Conservation (phyloP, 805 yeast genomes). For the Kockiozyma suomiensis region DNA sequence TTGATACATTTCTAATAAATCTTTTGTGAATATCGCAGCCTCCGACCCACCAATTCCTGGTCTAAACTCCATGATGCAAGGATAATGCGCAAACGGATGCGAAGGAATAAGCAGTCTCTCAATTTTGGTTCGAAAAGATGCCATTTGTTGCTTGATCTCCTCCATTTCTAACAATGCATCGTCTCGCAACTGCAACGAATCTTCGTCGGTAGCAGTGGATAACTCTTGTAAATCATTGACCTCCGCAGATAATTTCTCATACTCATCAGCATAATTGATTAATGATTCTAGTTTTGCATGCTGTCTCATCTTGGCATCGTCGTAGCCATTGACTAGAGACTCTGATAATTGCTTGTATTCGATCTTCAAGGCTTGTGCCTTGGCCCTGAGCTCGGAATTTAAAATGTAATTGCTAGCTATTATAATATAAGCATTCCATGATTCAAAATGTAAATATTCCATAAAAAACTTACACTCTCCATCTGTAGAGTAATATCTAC, state of each 20-base stretch:
- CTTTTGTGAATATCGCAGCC: slow-evolving; percentile 83
- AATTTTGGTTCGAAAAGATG: slow-evolving; percentile 37
- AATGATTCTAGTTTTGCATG: slow-evolving; percentile 18
- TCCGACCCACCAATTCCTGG: slow-evolving; percentile 98
- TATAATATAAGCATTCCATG: too few relatives aligned
- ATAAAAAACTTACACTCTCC: too few relatives aligned
- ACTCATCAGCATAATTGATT: slow-evolving; percentile 11
- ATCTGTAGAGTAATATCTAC: neutral
- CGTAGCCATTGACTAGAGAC: slow-evolving; percentile 27
- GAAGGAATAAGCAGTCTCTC: slow-evolving; percentile 64
- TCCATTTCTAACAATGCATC: slow-evolving; percentile 21
- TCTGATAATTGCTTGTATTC: slow-evolving; percentile 23
- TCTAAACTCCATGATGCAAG: slow-evolving; percentile 80
- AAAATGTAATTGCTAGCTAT: slow-evolving; percentile 5
- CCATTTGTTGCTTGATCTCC: slow-evolving; percentile 2
- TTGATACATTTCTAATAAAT: slow-evolving; percentile 78
- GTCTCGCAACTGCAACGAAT: slow-evolving; percentile 18
- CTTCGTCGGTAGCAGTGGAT: slow-evolving; percentile 6
- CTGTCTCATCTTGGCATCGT: slow-evolving; percentile 20
- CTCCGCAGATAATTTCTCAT: slow-evolving; percentile 17
- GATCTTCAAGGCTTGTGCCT: slow-evolving; percentile 9
- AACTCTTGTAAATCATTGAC: slow-evolving; percentile 12
- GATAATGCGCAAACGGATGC: slow-evolving; percentile 70
- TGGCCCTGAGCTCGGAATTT: slow-evolving; percentile 9
- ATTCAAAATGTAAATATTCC: too few relatives aligned